These are phyloP conservation scores for Alternaria alternata DNA, from an alignment of 2,329 filamentous ascomycete genomes.

Conservation along the genomic window DNA sequence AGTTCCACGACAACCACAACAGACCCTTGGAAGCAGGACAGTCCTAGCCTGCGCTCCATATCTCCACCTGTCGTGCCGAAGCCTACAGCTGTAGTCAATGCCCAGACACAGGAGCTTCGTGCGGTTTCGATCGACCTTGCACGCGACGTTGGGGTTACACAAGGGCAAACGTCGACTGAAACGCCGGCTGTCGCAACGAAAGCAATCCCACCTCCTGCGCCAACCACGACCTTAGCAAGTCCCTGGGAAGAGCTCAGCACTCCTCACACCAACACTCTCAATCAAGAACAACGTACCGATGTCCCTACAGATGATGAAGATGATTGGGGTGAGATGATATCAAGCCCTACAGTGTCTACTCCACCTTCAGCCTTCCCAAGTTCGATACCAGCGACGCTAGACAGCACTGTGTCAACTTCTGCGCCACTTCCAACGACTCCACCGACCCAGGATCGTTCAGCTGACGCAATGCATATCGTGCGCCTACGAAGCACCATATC, in stretches of 20 bases:
- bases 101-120: constrained; percentile 31
- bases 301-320: constrained; percentile 39
- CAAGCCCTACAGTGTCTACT: constrained; percentile 42
- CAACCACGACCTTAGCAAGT: constrained; percentile 16
- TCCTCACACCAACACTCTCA: constrained; percentile 21
- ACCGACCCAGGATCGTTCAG: constrained; percentile 15
- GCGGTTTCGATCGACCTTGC: constrained; percentile 20
- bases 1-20: constrained; percentile 37
- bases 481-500: constrained; percentile 44
- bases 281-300: constrained; percentile 8
- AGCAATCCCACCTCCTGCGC: constrained; percentile 17
- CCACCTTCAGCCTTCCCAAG: constrained; percentile 24
- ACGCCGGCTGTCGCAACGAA: constrained; percentile 27
- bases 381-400: constrained; percentile 10
- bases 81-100: constrained; percentile 22
- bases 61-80: constrained; percentile 29
- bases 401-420: constrained; percentile 21
- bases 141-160: constrained; percentile 14
- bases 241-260: constrained; percentile 26
- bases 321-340: constrained; percentile 53
- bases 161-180: constrained; percentile 31
- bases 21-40: constrained; percentile 33
- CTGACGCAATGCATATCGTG: constrained; percentile 39
- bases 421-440: constrained; percentile 23
- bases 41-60: constrained; percentile 18